phyloP scores from a whole-genome alignment of 176 grass and related monocot genomes.

The Cenchrus purpureus region DNA sequence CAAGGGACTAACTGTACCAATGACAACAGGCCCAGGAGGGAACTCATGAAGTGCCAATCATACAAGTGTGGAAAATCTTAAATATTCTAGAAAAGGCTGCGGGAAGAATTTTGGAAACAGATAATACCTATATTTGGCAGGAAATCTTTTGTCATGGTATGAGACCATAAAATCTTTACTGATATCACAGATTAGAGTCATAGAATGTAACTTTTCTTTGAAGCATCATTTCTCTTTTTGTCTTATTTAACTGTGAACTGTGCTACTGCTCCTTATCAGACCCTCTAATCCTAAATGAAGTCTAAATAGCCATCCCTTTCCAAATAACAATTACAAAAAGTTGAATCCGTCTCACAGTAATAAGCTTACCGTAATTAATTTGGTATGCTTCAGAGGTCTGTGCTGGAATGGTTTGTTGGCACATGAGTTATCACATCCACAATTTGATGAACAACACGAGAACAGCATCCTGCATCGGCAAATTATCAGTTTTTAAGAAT shows the following conservation, averaged over 20 bases:
- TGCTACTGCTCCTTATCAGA: too few species aligned
- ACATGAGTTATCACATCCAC: constrained; percentile 75
- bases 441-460: constrained; percentile 85
- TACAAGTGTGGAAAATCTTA: too few species aligned
- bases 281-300: too few species aligned
- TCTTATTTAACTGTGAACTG: too few species aligned
- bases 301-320: constrained; percentile 22
- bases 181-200: too few species aligned
- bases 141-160: too few species aligned
- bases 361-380: constrained; percentile 68
- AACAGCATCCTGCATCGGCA: constrained; percentile 86
- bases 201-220: too few species aligned
- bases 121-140: too few species aligned
- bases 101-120: too few species aligned
- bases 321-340: not conserved
- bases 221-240: too few species aligned
- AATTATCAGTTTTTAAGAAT: constrained; percentile 36
- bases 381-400: constrained; percentile 78
- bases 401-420: constrained; percentile 91
- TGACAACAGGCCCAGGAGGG: not conserved
- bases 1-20: not conserved
- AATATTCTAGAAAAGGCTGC: too few species aligned
- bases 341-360: not conserved
- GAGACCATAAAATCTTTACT: too few species aligned
- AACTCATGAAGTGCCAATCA: not conserved